Conservation (phyloP, 2,329 filamentous ascomycete species). For the Xenoacremonium recifei region DNA sequence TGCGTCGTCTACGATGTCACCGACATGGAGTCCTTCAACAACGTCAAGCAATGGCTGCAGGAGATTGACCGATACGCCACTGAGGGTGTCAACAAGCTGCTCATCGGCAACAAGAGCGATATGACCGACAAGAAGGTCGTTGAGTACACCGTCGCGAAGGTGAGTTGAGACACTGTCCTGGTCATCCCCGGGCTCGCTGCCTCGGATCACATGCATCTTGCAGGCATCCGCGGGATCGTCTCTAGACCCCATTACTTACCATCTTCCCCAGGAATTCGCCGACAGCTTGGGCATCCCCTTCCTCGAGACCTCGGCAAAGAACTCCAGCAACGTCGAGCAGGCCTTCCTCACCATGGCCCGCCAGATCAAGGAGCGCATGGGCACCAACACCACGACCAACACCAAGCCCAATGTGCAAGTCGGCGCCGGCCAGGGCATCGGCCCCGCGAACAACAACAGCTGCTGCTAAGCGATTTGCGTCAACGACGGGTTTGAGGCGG, state of each 20-base stretch:
- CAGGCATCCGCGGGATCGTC: background rate
- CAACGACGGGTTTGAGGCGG: too few relatives aligned
- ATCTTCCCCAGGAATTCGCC: slow-evolving; percentile 77
- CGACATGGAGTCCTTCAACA: slow-evolving; percentile 99
- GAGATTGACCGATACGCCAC: slow-evolving; percentile 99
- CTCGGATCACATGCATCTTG: slow-evolving; percentile 25
- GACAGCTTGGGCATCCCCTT: slow-evolving; percentile 98
- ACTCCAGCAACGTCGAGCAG: slow-evolving; percentile 98
- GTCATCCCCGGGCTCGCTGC: background rate
- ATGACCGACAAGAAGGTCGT: slow-evolving; percentile 99
- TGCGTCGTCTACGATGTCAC: slow-evolving; percentile 99
- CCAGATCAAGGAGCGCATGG: slow-evolving; percentile 99
- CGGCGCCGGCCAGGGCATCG: slow-evolving; percentile 89
- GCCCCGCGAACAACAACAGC: slow-evolving; percentile 78
- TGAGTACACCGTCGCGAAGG: slow-evolving; percentile 99
- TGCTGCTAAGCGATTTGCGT: slow-evolving; percentile 70
- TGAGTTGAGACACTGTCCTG: slow-evolving; percentile 42
- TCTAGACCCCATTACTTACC: slow-evolving; percentile 14
- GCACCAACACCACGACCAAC: slow-evolving; percentile 91
- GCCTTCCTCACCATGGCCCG: slow-evolving; percentile 99
- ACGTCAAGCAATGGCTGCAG: slow-evolving; percentile 99
- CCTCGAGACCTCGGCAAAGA: slow-evolving; percentile 99
- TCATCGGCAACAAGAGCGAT: slow-evolving; percentile 99
- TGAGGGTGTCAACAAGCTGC: slow-evolving; percentile 98
- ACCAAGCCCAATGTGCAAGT: slow-evolving; percentile 98